Evolutionary conservation across 2,329 filamentous ascomycete genomes (phyloP), one percentile per base, ranked within the genome.

Genomic region (Trichoderma atroviride): DNA sequence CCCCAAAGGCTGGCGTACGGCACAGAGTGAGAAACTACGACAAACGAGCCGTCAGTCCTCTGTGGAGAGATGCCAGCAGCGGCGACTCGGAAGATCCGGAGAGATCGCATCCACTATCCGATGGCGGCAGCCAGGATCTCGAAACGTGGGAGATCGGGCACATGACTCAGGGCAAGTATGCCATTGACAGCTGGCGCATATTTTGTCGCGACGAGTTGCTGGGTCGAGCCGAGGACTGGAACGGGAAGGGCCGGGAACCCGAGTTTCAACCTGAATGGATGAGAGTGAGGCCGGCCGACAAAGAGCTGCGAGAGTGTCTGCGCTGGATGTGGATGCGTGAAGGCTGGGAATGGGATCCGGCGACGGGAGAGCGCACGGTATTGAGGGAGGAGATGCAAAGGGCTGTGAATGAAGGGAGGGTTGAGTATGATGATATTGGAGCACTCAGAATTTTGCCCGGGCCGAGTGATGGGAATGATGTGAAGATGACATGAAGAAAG

Each of bases 241-340:
- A 88, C 74, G 91, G 91, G 1, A 82, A 80, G 74, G 76, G 86
- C 73, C 72, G 81, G 74, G 73, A 81, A 75, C 70, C 79, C 63
- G 82, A 83, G 16, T 93, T 94, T 76, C 89, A 93, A 74, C 92
- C 93, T 0, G 94, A 97, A 79, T 97, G 94, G 94, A 96, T 94
- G 86, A 87, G 92, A 3, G 93, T 97, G 0, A 77, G 91, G 60
- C 93, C 94, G 0, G 81, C 85, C 55, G 94, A 97, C 79, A 97
- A 97, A 80, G 94, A 97, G 79, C 82, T 97, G n/a, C 86, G 92
- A 55, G 93, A 93, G 0, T 97, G 89, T 80, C 79, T 97, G 75
- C 86, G 91, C 50, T 97, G 94, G 94, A 92, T 94, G 88, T 97
- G 94, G 94, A 87, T 96, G 81, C 88, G 90, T 57, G 92, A 97